Evolutionary conservation across 257 asterid species (phyloP), one percentile per base, ranked within the genome.

Genomic region (Gynochthodes officinalis): DNA sequence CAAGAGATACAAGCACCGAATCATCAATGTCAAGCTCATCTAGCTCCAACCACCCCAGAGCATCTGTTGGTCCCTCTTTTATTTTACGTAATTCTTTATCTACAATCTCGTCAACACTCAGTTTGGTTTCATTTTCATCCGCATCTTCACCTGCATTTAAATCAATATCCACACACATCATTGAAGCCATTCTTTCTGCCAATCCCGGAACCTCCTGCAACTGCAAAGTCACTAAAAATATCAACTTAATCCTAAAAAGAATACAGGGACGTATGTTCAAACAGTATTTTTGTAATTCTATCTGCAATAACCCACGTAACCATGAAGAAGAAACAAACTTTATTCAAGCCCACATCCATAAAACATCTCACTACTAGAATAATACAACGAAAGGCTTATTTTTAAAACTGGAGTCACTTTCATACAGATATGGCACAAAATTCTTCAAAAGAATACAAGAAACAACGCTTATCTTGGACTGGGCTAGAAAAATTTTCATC

Each of bases 41-140:
- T 48, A 91, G 93, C 82, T 95, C 99, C 92, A 91, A 87, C 99
- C 99, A 94, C 85, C 82, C 84, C 64, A 86, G 84, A 61, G 87
- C 78, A 78, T 77, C 81, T 72, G 23, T 25, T 15, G 89, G 87
- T 23, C 78, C 89, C 72, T 85, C 89, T 71, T 80, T 85, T 48
- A 79, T 84, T 84, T 75, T 81, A 77, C 76, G 54, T 54, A 86
- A 59, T 76, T 94, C 95, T 73, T 86, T 83, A 82, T 90, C 93
- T 61, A 90, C 86, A 46, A 87, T 81, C 44, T 88, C 95, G 44
- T 35, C 59, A 30, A 87, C 89, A 55, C 81, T 85, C 62, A 70
- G n/a, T 73, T 84, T 79, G 6, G 63, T 77, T 70, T 73, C 83
- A 72, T 73, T 84, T 67, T 76, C 87, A 69, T 42, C 76, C 39